These are phyloP conservation scores for Diaporthe batatas DNA, from an alignment of 2,329 filamentous ascomycete species.

Conservation along the genomic window DNA sequence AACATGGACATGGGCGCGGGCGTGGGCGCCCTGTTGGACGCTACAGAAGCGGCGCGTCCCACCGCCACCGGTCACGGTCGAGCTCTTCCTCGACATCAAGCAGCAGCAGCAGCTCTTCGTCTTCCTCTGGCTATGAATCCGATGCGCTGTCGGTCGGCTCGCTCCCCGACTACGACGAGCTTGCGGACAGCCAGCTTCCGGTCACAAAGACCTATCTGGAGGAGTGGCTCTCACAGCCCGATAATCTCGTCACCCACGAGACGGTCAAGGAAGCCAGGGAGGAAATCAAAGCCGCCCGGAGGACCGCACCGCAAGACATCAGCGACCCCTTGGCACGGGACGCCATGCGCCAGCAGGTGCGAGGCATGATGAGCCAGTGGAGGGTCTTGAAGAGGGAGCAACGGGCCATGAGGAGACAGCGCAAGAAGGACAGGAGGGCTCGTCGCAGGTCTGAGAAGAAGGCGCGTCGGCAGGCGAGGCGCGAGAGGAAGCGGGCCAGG, in stretches of 20 bases:
- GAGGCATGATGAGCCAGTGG: conserved; percentile 59
- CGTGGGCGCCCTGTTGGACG: conserved; percentile 41
- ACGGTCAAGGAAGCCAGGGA: conserved; percentile 57
- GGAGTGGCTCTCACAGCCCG: conserved; percentile 64
- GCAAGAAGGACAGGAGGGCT: conserved; percentile 50
- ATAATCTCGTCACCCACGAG: conserved; percentile 62
- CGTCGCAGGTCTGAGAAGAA: conserved; percentile 48
- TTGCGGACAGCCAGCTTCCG: conserved; percentile 63
- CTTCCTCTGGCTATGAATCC: conserved; percentile 52
- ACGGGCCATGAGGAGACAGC: conserved; percentile 49
- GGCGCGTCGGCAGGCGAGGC: conserved; percentile 50
- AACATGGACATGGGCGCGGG: conserved; percentile 32
- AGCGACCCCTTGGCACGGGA: conserved; percentile 46
- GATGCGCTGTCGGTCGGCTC: conserved; percentile 61
- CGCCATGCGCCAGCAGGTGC: conserved; percentile 60
- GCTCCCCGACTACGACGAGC: conserved; percentile 66
- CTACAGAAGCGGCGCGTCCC: conserved; percentile 37
- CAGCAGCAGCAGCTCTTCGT: conserved; percentile 52
- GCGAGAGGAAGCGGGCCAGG: conserved; percentile 49
- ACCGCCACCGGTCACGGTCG: conserved; percentile 45
- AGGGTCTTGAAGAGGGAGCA: conserved; percentile 56
- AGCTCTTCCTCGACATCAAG: conserved; percentile 52
- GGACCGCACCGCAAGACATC: conserved; percentile 35
- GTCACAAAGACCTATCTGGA: conserved; percentile 59
- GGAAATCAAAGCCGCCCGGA: conserved; percentile 59